These are phyloP conservation scores for Candida chilensis DNA, from an alignment of 805 yeast genomes.

Conservation along the genomic window DNA sequence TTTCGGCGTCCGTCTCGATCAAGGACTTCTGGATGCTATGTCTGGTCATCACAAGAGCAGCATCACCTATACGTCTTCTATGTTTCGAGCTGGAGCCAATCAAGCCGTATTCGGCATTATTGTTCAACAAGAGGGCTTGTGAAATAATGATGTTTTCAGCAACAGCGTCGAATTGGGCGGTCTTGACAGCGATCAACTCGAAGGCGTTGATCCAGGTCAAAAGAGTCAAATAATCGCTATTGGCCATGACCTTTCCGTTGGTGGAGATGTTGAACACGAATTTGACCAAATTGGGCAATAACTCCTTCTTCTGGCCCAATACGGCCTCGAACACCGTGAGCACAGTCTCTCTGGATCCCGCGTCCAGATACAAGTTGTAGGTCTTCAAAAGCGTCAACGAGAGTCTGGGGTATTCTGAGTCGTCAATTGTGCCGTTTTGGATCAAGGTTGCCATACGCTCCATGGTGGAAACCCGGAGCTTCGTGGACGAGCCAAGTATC, in stretches of 20 bases:
- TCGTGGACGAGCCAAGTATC: conserved; percentile 24
- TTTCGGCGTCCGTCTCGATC: conserved; percentile 7
- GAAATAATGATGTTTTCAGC: conserved; percentile 11
- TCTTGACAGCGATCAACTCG: conserved; percentile 10
- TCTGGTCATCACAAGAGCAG: conserved; percentile 18
- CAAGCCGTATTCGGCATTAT: conserved; percentile 14
- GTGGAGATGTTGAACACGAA: conserved; percentile 24
- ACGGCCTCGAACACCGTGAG: conserved; percentile 26
- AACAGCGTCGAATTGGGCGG: conserved; percentile 10
- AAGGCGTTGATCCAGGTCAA: conserved; percentile 47
- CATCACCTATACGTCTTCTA: conserved; percentile 23
- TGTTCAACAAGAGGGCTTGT: conserved; percentile 27
- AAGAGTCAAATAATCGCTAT: conserved; percentile 46
- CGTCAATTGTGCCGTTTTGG: conserved; percentile 9
- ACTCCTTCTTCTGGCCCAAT: conserved; percentile 17
- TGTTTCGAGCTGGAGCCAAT: conserved; percentile 15
- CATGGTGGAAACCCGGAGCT: conserved; percentile 22
- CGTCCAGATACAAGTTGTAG: conserved; percentile 41
- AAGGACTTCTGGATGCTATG: conserved; percentile 10
- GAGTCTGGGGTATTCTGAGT: conserved; percentile 10
- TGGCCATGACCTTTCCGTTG: conserved; percentile 33
- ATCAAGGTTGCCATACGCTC: conserved; percentile 15
- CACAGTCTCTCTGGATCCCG: conserved; percentile 34
- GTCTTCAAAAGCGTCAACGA: conserved; percentile 31
- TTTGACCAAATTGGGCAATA: conserved; percentile 22